phyloP scores from a whole-genome alignment of 192 early-diverging fungal genomes.

The Rhizophagus clarus region DNA sequence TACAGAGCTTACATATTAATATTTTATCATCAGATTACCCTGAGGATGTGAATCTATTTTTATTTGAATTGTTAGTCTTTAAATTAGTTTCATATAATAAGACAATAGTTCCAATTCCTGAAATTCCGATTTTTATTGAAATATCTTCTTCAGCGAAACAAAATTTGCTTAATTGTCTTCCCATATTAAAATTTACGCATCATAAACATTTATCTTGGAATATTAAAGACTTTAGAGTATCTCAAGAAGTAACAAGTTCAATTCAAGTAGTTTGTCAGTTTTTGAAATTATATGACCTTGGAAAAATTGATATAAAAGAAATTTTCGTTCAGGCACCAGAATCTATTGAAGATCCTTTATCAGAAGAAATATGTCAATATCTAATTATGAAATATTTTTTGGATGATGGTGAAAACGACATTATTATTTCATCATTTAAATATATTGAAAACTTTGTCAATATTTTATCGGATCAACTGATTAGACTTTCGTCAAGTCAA shows the following conservation, averaged over 20 bases:
- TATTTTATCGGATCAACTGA: conserved; percentile 21
- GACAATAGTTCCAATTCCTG: not conserved
- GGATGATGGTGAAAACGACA: too few relatives aligned
- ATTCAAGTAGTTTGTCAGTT: conserved; percentile 3
- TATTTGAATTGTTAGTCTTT: conserved; percentile 7
- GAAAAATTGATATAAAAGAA: conserved; percentile 9
- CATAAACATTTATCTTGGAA: conserved; percentile 19
- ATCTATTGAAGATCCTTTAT: not conserved
- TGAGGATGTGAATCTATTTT: too few relatives aligned
- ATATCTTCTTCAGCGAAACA: conserved; percentile 18
- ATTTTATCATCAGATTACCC: too few relatives aligned
- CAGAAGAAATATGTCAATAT: not conserved
- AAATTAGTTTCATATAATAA: not conserved
- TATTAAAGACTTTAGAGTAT: conserved; percentile 12
- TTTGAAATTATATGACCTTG: conserved; percentile 4
- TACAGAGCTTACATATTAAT: too few relatives aligned
- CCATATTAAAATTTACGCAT: not conserved
- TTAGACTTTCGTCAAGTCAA: conserved; percentile 18
- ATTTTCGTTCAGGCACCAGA: not conserved
- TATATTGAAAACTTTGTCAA: conserved; percentile 18
- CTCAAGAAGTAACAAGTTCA: not conserved
- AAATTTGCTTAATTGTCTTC: not conserved
- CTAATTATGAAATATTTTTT: not conserved
- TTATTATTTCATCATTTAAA: too few relatives aligned
- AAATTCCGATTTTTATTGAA: conserved; percentile 9